Evolutionary conservation across 139 green algal genomes (phyloP).

Genomic region (Volvox africanus): DNA sequence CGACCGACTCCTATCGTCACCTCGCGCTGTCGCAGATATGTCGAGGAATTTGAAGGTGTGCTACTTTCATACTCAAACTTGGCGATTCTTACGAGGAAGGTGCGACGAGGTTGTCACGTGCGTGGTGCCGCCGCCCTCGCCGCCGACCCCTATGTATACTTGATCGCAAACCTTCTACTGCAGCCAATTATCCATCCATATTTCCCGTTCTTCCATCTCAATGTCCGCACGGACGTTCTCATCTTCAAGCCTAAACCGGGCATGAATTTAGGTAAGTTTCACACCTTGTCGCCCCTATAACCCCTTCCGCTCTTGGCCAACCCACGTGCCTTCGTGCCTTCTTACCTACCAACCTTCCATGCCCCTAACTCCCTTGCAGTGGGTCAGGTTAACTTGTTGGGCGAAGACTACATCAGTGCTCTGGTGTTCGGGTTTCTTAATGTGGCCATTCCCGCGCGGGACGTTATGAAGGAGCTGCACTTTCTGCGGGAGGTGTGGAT

Average conservation of each 20-base stretch:
- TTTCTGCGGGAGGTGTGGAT: conserved; percentile 26
- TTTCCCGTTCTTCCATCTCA: conserved; percentile 68
- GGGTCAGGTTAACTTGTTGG: conserved; percentile 76
- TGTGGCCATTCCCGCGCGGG: conserved; percentile 57
- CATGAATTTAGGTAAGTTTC: conserved; percentile 54
- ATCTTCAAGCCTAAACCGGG: conserved; percentile 64
- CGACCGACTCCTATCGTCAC: background rate
- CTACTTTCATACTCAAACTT: conserved; percentile 62
- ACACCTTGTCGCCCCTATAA: no score
- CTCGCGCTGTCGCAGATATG: conserved; percentile 57
- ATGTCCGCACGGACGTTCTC: conserved; percentile 58
- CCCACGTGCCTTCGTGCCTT: no score
- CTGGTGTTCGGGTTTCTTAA: conserved; percentile 84
- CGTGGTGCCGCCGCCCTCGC: conserved; percentile 2
- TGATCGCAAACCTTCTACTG: background rate
- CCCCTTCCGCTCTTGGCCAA: no score
- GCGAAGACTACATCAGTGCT: conserved; percentile 75
- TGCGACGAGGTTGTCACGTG: background rate
- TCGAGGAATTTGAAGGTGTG: conserved; percentile 67
- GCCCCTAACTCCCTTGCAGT: conserved; percentile 47
- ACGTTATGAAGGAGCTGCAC: conserved; percentile 62
- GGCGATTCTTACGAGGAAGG: conserved; percentile 28
- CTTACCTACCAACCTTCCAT: background rate
- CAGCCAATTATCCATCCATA: conserved; percentile 70
- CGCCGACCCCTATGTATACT: background rate